phyloP scores from a whole-genome alignment of 345 rosid genomes.

The Citrus hindsii region DNA sequence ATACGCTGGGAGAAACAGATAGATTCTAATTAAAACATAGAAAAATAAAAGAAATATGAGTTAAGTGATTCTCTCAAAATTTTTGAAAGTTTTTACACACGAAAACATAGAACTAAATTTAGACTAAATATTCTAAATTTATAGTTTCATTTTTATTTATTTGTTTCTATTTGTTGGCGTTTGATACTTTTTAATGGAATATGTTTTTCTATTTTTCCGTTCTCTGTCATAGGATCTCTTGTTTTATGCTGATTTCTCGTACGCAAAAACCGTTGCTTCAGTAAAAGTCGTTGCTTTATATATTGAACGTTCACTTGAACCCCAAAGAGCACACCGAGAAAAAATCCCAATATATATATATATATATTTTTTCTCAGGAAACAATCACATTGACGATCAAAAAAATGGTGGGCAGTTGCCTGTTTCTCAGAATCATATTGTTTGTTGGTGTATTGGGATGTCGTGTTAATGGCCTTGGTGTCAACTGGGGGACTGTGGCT shows the following conservation, averaged over 20 bases:
- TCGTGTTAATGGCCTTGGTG: slow-evolving; percentile 59
- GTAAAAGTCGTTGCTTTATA: neutral
- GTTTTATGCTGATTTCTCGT: slow-evolving; percentile 20
- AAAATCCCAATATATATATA: no score
- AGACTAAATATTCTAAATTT: no score
- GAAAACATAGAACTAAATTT: no score
- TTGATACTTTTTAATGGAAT: neutral
- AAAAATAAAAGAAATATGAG: no score
- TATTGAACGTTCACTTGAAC: neutral
- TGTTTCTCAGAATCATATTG: slow-evolving; percentile 24
- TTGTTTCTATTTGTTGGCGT: neutral
- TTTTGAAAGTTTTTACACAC: no score
- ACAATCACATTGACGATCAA: neutral
- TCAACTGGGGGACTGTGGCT: slow-evolving; percentile 91
- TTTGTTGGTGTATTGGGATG: slow-evolving; percentile 23
- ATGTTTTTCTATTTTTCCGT: neutral
- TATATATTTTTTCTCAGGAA: neutral
- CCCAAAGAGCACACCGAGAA: neutral
- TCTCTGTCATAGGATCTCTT: neutral
- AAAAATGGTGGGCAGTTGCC: slow-evolving; percentile 16
- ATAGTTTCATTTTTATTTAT: no score
- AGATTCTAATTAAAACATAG: no score
- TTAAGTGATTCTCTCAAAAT: no score
- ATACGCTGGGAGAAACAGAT: no score
- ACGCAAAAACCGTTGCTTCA: slow-evolving; percentile 3